These are phyloP conservation scores for Cetraspora pellucida DNA, from an alignment of 192 early-diverging fungal species.

Conservation along the genomic window DNA sequence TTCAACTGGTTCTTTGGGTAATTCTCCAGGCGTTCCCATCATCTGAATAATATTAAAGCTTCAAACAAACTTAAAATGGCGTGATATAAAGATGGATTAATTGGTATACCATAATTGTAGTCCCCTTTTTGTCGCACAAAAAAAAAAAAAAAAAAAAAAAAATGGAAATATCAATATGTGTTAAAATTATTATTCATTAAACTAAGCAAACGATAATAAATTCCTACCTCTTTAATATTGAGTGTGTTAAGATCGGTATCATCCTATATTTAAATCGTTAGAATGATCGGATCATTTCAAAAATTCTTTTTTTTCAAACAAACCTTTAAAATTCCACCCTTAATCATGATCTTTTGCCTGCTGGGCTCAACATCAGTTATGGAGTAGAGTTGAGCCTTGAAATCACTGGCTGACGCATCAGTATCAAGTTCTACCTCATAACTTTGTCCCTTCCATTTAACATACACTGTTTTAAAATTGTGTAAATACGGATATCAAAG, in stretches of 20 bases:
- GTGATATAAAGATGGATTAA: neutral
- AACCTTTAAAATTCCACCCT: slow-evolving; percentile 91
- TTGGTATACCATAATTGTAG: neutral
- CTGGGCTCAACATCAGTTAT: slow-evolving; percentile 90
- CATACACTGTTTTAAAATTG: slow-evolving; percentile 59
- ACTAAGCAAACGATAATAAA: slow-evolving; percentile 22
- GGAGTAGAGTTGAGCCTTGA: slow-evolving; percentile 89
- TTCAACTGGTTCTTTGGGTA: slow-evolving; percentile 79
- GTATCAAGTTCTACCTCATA: slow-evolving; percentile 77
- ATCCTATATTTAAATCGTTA: slow-evolving; percentile 53
- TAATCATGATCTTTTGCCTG: slow-evolving; percentile 92
- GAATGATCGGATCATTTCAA: neutral
- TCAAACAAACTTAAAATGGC: neutral
- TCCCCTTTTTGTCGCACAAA: slow-evolving; percentile 43
- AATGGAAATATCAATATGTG: neutral
- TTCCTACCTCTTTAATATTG: slow-evolving; percentile 69
- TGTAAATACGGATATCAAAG: no score
- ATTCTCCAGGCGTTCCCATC: slow-evolving; percentile 95
- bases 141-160: neutral
- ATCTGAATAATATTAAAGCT: slow-evolving; percentile 55
- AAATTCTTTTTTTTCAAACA: neutral
- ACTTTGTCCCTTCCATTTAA: slow-evolving; percentile 93
- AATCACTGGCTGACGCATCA: slow-evolving; percentile 70
- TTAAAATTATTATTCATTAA: slow-evolving; percentile 33
- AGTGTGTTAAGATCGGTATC: slow-evolving; percentile 74